phyloP scores from a whole-genome alignment of 2,329 filamentous ascomycete genomes.

The Clarireedia homoeocarpa region DNA sequence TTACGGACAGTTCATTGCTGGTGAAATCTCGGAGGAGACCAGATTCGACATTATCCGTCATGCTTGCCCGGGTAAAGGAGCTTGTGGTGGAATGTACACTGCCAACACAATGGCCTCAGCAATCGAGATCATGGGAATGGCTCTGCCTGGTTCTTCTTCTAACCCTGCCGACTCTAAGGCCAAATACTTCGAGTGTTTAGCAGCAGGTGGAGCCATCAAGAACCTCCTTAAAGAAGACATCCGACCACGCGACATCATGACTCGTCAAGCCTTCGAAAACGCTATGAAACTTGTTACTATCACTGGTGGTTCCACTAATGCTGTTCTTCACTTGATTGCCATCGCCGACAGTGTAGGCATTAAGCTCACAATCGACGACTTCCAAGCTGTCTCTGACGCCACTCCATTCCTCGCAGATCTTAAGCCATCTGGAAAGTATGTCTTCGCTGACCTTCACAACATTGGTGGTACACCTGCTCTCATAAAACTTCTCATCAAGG shows the following conservation, averaged over 20 bases:
- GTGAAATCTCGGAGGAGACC: constrained; percentile 83
- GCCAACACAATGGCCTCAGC: constrained; percentile 71
- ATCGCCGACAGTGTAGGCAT: constrained; percentile 76
- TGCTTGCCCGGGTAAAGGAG: constrained; percentile 77
- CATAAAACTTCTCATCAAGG: constrained; percentile 49
- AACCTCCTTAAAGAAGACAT: constrained; percentile 71
- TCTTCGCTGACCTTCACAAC: constrained; percentile 49
- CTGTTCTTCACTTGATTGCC: constrained; percentile 76
- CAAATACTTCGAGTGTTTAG: constrained; percentile 67
- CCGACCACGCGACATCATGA: constrained; percentile 69
- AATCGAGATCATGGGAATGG: constrained; percentile 68
- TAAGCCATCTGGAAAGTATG: constrained; percentile 65
- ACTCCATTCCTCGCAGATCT: constrained; percentile 75
- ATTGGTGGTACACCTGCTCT: constrained; percentile 51
- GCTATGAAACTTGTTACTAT: constrained; percentile 79
- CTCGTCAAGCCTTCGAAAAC: constrained; percentile 73
- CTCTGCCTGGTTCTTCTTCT: constrained; percentile 74
- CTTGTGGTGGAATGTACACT: constrained; percentile 82
- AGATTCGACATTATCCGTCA: constrained; percentile 92
- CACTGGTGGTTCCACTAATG: constrained; percentile 78
- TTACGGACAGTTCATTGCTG: constrained; percentile 89
- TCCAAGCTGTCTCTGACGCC: constrained; percentile 72
- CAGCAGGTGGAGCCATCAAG: constrained; percentile 65
- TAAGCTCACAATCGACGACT: constrained; percentile 78
- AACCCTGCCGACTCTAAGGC: constrained; percentile 66